phyloP scores from a whole-genome alignment of 805 yeast genomes.

The Yamadazyma ubonensis region DNA sequence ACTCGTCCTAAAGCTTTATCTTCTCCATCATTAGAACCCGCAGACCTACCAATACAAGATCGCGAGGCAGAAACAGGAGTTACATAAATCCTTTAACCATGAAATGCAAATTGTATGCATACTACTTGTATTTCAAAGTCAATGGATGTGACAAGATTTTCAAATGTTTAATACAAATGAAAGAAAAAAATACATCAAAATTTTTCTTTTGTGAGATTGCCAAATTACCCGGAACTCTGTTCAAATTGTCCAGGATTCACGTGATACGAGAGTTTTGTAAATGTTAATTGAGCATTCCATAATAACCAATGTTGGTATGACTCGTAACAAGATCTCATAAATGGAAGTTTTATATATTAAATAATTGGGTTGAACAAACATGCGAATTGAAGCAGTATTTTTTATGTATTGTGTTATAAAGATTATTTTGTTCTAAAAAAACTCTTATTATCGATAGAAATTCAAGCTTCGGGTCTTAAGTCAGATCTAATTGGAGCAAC shows the following conservation, averaged over 20 bases:
- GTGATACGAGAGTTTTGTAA: no score
- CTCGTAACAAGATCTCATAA: no score
- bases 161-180: not conserved
- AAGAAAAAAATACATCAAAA: not conserved
- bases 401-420: no score
- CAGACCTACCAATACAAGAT: constrained; percentile 45
- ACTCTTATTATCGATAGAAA: not conserved
- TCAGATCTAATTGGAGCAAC: constrained; percentile 90
- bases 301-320: no score
- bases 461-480: constrained; percentile 66
- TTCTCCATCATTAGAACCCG: constrained; percentile 67
- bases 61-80: constrained; percentile 68
- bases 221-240: not conserved
- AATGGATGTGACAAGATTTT: not conserved
- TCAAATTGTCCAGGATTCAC: no score
- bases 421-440: no score
- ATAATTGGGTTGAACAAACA: no score
- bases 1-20: constrained; percentile 48
- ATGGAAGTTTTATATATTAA: no score
- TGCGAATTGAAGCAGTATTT: not conserved
- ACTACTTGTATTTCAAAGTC: constrained; percentile 1
- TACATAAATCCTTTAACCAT: not conserved
- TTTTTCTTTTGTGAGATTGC: not conserved
- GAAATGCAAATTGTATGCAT: constrained; percentile 1
- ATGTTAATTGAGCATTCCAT: no score